Evolutionary conservation across 1,284 basidiomycete species (phyloP).

Genomic region (Mycosarcoma mackinlayi): DNA sequence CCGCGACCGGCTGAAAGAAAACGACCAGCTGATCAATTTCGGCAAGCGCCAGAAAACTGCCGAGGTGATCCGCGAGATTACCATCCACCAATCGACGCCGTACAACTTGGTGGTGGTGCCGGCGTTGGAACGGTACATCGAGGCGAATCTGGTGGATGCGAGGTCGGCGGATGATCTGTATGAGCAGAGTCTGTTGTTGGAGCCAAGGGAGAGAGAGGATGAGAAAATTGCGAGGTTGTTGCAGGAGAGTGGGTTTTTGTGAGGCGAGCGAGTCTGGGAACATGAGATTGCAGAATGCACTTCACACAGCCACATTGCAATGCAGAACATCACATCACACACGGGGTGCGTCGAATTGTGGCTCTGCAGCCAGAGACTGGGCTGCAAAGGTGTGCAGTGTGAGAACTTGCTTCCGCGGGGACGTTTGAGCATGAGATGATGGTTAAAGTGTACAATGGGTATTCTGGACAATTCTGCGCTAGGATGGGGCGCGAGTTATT

Average conservation of each 20-base stretch:
- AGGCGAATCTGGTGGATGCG: constrained; percentile 75
- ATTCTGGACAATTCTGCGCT: too few relatives aligned
- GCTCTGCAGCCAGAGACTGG: too few relatives aligned
- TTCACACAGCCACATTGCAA: too few relatives aligned
- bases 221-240: constrained; percentile 83
- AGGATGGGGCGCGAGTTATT: too few relatives aligned
- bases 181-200: constrained; percentile 83
- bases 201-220: constrained; percentile 89
- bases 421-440: too few relatives aligned
- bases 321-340: too few relatives aligned
- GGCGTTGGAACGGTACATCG: constrained; percentile 79
- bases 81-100: constrained; percentile 90
- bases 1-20: constrained; percentile 79
- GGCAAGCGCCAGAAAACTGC: constrained; percentile 92
- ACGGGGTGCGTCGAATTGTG: too few relatives aligned
- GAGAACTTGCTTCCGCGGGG: too few relatives aligned
- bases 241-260: constrained; percentile 88
- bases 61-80: constrained; percentile 94
- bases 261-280: too few relatives aligned
- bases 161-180: constrained; percentile 71
- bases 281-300: too few relatives aligned
- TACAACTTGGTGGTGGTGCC: constrained; percentile 80
- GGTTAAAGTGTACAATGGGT: too few relatives aligned
- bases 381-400: too few relatives aligned
- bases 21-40: constrained; percentile 84